Percentiles rank a stretch among this genome's conserved stretches.
Evolutionary conservation across 331 rosid species (phyloP).

Genomic region (Spiraea crenata): DNA sequence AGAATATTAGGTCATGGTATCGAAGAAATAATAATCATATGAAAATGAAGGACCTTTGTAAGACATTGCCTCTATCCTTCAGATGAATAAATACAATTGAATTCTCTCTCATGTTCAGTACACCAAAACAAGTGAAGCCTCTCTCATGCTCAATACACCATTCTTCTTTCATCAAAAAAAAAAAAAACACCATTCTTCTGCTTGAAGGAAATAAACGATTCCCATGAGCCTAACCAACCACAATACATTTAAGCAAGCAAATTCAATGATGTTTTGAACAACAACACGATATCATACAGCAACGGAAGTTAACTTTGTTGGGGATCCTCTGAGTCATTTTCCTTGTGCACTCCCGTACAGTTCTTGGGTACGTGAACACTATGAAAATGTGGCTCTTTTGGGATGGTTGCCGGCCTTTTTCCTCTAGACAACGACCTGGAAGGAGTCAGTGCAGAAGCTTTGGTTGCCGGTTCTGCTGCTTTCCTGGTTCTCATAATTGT

Average conservation of each 20-base stretch:
- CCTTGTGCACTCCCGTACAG: conserved; percentile 46
- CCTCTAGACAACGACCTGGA: conserved; percentile 39
- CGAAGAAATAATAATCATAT: neutral
- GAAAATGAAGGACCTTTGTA: neutral
- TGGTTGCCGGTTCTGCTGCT: conserved; percentile 34
- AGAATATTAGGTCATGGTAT: neutral
- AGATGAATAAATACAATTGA: conserved; percentile 5
- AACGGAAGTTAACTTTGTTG: neutral
- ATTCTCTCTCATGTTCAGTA: neutral
- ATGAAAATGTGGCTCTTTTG: conserved; percentile 72
- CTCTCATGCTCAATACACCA: too few relatives aligned
- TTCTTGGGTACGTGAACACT: conserved; percentile 37
- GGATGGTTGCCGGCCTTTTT: conserved; percentile 49
- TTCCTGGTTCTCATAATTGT: conserved; percentile 32
- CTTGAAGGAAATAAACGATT: neutral
- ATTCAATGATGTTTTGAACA: conserved; percentile 84
- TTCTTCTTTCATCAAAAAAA: too few relatives aligned
- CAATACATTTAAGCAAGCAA: conserved; percentile 5
- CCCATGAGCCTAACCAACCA: neutral
- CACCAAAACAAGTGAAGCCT: neutral
- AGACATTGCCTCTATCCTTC: neutral
- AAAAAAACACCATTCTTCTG: too few relatives aligned
- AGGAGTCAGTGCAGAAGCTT: conserved; percentile 18
- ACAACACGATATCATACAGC: conserved; percentile 15
- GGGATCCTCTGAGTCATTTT: conserved; percentile 22